Evolutionary conservation across 441 rosid species (phyloP).

Genomic region (Arabidopsis hybrid): DNA sequence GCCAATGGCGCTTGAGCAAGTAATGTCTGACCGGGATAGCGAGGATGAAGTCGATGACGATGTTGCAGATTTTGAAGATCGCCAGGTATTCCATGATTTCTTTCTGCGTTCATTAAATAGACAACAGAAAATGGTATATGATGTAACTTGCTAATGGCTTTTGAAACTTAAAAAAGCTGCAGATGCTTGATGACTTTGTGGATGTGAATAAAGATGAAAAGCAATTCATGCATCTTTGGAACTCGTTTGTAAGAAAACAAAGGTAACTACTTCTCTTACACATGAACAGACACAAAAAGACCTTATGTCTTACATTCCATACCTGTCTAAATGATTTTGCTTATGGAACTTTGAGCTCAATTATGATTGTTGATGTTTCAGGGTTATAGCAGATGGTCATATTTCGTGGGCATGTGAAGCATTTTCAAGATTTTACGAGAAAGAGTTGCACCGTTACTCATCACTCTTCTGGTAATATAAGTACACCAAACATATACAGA

Average conservation of each 20-base stretch:
- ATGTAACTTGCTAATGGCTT: constrained; percentile 32
- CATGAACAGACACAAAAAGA: background rate
- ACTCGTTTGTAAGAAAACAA: constrained; percentile 93
- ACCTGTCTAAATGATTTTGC: no score
- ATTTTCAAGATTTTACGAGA: constrained; percentile 74
- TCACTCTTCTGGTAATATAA: constrained; percentile 65
- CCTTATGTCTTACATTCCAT: no score
- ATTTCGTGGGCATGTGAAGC: constrained; percentile 98
- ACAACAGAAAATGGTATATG: background rate
- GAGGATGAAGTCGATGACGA: constrained; percentile 96
- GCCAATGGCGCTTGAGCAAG: constrained; percentile 92
- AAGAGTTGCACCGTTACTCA: constrained; percentile 61
- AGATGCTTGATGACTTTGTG: constrained; percentile 99
- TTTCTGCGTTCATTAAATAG: constrained; percentile 3
- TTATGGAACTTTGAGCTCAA: constrained; percentile 5
- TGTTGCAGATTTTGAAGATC: constrained; percentile 90
- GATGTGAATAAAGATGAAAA: constrained; percentile 93
- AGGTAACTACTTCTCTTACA: constrained; percentile 52
- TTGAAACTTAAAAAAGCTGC: constrained; percentile 40
- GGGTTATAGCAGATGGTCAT: constrained; percentile 92
- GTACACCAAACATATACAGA: background rate
- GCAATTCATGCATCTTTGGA: constrained; percentile 97
- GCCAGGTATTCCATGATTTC: constrained; percentile 63
- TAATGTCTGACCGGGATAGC: constrained; percentile 82
- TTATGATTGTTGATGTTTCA: constrained; percentile 36